Evolutionary conservation across 495 filamentous ascomycete genomes (phyloP), one percentile per base, ranked within the genome.

Genomic region (Aspergillus sclerotiicarbonarius): DNA sequence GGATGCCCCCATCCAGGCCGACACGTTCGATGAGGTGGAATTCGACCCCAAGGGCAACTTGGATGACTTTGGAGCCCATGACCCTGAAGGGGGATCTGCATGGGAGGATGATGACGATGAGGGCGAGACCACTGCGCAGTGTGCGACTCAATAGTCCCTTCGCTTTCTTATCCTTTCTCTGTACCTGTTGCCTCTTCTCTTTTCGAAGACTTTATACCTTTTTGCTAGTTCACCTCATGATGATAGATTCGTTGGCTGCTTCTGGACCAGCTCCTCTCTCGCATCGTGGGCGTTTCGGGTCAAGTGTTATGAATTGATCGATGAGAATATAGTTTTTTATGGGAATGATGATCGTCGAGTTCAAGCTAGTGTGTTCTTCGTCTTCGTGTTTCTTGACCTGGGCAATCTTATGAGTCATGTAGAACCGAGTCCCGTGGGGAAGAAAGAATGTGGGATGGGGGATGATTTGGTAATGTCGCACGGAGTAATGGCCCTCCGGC

Each of bases 21-120:
- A 92, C 3, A 83, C 87, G 39, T 77, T 91, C 15, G 94, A 98
- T 55, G 92, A 97, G 44, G 92, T 96, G 4, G 81, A 89, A 8
- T 96, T 87, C 63, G 87, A 95, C 43, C 81, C 82, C n/a, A 82
- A 89, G 66, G 91, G 85, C 9, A 82, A 89, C 57, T 80, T 96
- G 41, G 90, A 96, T 18, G 84, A 90, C 41, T 91, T 92, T 39
- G 83, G 85, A 39, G 84, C 84, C 47, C 84, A 84, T 49, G 89
- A 91, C 67, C 83, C 83, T 7, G 74, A 87, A 53, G 88, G 82
- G 9, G 87, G 82, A n/a, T 84, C 81, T 31, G 89, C 85, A 10
- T 92, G 89, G 86, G 86, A 88, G 57, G 90, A 96, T 61, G 91
- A 92, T 2, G 87, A 89, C 15, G 85, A 87, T n/a, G 82, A 80